phyloP scores from a whole-genome alignment of 1,284 basidiomycete genomes.

The Apiotrichum siamense region DNA sequence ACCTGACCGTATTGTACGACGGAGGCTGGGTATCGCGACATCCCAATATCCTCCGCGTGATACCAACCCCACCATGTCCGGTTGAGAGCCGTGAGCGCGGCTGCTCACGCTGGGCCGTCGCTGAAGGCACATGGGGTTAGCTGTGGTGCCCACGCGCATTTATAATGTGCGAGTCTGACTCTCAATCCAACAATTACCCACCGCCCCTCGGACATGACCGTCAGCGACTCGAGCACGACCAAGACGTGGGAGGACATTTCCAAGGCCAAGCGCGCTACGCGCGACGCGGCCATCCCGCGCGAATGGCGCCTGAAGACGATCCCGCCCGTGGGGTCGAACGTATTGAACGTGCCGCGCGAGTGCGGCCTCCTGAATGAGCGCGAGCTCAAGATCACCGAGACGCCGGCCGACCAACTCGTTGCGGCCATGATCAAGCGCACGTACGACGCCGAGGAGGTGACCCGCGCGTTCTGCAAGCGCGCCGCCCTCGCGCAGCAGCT shows the following conservation, averaged over 20 bases:
- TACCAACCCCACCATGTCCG: too few species aligned
- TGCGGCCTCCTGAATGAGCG: constrained; percentile 57
- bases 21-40: too few species aligned
- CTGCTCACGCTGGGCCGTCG: too few species aligned
- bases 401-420: constrained; percentile 32
- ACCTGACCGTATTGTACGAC: too few species aligned
- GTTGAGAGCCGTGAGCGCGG: too few species aligned
- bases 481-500: constrained; percentile 74
- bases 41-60: too few species aligned
- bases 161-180: too few species aligned
- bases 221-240: too few species aligned
- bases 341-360: constrained; percentile 55
- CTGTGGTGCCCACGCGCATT: too few species aligned
- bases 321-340: constrained; percentile 36
- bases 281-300: constrained; percentile 54
- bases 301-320: constrained; percentile 50
- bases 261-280: constrained; percentile 52
- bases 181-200: too few species aligned
- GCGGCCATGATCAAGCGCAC: constrained; percentile 17
- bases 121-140: too few species aligned
- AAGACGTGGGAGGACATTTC: constrained; percentile 53
- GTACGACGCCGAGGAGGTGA: constrained; percentile 24
- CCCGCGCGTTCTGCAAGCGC: constrained; percentile 61
- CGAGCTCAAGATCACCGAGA: constrained; percentile 64
- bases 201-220: too few species aligned